Conservation (phyloP, 495 filamentous ascomycete species). For the Melanomma pulvis-pyrius region DNA sequence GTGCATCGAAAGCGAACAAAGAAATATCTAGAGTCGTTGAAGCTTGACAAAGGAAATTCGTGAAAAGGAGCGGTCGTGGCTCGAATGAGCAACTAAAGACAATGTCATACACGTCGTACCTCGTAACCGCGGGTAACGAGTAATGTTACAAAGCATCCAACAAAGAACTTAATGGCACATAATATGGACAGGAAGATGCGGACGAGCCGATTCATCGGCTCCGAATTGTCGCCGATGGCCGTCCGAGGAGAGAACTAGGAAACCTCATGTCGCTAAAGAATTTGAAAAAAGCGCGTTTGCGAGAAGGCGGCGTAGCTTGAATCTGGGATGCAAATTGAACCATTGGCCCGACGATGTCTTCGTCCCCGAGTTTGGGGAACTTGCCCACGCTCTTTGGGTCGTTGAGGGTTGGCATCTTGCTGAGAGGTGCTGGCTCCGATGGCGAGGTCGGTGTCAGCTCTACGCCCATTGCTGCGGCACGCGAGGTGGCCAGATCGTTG, state of each 20-base stretch:
- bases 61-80: constrained; percentile 38
- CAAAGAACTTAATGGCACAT: constrained; percentile 25
- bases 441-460: constrained; percentile 44
- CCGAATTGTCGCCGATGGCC: constrained; percentile 23
- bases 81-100: constrained; percentile 23
- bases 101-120: constrained; percentile 36
- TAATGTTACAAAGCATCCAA: constrained; percentile 30
- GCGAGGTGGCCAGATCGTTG: constrained; percentile 61
- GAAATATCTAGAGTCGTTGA: neutral
- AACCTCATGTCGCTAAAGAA: constrained; percentile 47
- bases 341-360: constrained; percentile 94
- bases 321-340: constrained; percentile 56
- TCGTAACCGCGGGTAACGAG: constrained; percentile 28
- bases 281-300: constrained; percentile 48
- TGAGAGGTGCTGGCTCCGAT: constrained; percentile 53
- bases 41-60: constrained; percentile 36
- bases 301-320: constrained; percentile 36
- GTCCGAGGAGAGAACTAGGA: constrained; percentile 32
- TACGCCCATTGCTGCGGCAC: constrained; percentile 46
- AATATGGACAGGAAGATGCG: constrained; percentile 17
- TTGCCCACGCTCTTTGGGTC: constrained; percentile 72
- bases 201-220: neutral
- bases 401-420: constrained; percentile 64
- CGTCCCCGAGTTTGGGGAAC: constrained; percentile 83
- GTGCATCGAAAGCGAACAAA: neutral